Evolutionary conservation across 768 basidiomycete species (phyloP).

Genomic region (Panellus pusillus): DNA sequence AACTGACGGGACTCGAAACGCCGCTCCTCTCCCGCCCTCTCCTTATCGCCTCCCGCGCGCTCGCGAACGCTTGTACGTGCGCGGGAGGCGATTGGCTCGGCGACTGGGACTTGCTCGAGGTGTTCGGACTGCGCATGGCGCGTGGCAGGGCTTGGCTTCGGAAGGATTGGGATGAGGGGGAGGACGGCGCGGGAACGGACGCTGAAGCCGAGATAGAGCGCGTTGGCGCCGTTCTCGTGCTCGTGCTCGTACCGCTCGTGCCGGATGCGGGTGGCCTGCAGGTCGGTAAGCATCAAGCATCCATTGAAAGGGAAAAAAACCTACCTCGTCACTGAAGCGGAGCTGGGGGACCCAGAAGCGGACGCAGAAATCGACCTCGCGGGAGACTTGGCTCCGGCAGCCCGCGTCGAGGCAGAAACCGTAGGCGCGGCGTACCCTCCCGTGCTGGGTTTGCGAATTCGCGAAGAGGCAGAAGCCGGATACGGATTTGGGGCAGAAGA

Average conservation of each 20-base stretch:
- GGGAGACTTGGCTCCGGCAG: not conserved
- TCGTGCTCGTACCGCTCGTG: not conserved
- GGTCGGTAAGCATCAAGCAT: too few relatives aligned
- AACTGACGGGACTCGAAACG: not conserved
- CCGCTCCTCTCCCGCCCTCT: slow-evolving; percentile 15
- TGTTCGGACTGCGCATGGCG: not conserved
- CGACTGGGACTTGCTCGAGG: not conserved
- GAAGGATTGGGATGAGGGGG: too few relatives aligned
- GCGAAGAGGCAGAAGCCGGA: not conserved
- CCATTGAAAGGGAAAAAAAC: not conserved
- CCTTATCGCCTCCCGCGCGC: slow-evolving; percentile 16
- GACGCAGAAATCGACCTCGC: not conserved
- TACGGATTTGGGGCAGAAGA: too few relatives aligned
- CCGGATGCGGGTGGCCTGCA: too few relatives aligned
- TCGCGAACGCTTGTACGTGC: slow-evolving; percentile 16
- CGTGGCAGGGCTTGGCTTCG: not conserved
- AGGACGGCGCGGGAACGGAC: too few relatives aligned
- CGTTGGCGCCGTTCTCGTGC: too few relatives aligned
- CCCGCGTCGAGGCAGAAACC: not conserved
- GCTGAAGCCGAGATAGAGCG: too few relatives aligned
- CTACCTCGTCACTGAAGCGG: not conserved
- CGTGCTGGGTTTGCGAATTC: not conserved
- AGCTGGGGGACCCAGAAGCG: not conserved
- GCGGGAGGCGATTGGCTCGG: slow-evolving; percentile 1
- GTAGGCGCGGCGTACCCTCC: not conserved